Evolutionary conservation across 2,329 filamentous ascomycete species (phyloP).

Genomic region (Fusarium staphyleae): DNA sequence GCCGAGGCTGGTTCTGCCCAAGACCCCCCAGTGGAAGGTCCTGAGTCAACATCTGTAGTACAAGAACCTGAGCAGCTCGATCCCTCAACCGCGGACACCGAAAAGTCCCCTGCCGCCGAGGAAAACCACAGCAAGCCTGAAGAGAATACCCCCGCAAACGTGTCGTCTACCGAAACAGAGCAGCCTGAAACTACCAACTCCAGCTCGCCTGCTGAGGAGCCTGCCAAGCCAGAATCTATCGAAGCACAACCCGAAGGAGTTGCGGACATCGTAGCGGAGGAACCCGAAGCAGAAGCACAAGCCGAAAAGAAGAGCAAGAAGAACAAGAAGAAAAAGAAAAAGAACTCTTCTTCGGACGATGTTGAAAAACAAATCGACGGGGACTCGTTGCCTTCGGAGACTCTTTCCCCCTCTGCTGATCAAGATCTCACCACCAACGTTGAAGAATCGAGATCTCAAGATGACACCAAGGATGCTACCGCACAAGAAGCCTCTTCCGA

Average conservation of each 20-base stretch:
- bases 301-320: slow-evolving; percentile 44
- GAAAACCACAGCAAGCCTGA: neutral
- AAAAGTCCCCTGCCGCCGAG: slow-evolving; percentile 26
- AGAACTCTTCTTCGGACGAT: slow-evolving; percentile 26
- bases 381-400: slow-evolving; percentile 16
- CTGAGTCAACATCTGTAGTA: slow-evolving; percentile 7
- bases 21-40: slow-evolving; percentile 10
- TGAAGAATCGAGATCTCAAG: neutral
- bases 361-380: slow-evolving; percentile 24
- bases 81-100: neutral
- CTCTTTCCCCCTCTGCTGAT: slow-evolving; percentile 2
- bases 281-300: slow-evolving; percentile 14
- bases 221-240: neutral
- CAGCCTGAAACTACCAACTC: neutral
- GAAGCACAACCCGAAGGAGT: slow-evolving; percentile 16
- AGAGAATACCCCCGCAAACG: neutral
- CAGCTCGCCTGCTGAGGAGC: neutral
- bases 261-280: neutral
- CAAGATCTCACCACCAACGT: neutral
- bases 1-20: slow-evolving; percentile 19
- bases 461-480: slow-evolving; percentile 6
- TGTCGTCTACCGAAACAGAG: slow-evolving; percentile 4
- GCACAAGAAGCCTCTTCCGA: slow-evolving; percentile 13
- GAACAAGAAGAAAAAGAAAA: slow-evolving; percentile 48
- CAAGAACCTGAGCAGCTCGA: slow-evolving; percentile 22